phyloP scores from a whole-genome alignment of 2,329 filamentous ascomycete species.

The Penicillium sumatraense region DNA sequence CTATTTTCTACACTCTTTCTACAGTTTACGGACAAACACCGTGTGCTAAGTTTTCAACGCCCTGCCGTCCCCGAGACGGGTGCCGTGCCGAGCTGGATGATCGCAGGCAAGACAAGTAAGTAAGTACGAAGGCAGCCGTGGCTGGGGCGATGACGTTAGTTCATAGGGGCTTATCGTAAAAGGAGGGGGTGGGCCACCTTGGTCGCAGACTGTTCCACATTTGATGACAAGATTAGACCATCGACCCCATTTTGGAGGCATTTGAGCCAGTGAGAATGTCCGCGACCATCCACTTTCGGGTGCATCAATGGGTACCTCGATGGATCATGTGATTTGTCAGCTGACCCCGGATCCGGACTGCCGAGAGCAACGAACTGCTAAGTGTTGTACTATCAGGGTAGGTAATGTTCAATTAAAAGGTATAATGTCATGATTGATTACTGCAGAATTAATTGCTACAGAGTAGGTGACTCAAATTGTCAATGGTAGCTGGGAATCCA shows the following conservation, averaged over 20 bases:
- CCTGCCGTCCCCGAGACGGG: background rate
- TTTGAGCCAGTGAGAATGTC: background rate
- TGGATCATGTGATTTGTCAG: slow-evolving; percentile 11
- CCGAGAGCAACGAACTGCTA: background rate
- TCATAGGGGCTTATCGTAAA: slow-evolving; percentile 29
- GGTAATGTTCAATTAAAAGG: too few species aligned
- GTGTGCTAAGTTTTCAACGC: background rate
- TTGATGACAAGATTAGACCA: background rate
- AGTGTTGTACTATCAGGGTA: too few species aligned
- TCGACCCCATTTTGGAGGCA: slow-evolving; percentile 7
- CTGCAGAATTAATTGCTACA: too few species aligned
- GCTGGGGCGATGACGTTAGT: slow-evolving; percentile 27
- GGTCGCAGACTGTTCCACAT: background rate
- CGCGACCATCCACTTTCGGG: too few species aligned
- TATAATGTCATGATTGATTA: too few species aligned
- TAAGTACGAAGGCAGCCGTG: background rate
- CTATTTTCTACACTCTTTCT: background rate
- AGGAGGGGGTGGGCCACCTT: slow-evolving; percentile 33
- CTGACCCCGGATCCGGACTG: slow-evolving; percentile 2
- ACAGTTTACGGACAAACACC: too few species aligned
- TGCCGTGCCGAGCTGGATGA: background rate
- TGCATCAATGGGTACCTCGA: too few species aligned
- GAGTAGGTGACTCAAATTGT: too few species aligned
- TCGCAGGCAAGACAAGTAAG: background rate
- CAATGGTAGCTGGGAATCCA: background rate